A percentile compares a stretch with the other conserved stretches of the same genome.
Evolutionary conservation across 176 grass and related monocot species (phyloP).

Genomic region (Bonia amplexicaulis): DNA sequence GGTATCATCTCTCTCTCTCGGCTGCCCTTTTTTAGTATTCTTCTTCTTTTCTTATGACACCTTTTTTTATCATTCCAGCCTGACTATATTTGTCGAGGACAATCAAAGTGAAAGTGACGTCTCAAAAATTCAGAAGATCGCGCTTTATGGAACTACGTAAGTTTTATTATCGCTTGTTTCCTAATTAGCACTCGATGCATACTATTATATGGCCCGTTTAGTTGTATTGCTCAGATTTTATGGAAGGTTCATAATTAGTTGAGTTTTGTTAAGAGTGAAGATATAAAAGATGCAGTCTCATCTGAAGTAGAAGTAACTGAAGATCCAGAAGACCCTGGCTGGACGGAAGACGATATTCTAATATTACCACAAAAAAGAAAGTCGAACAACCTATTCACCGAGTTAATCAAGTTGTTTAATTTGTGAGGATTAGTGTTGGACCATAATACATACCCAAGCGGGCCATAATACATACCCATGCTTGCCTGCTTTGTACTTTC

Average conservation of each 20-base stretch:
- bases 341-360: background rate
- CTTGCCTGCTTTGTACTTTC: constrained; percentile 42
- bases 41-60: constrained; percentile 24
- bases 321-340: background rate
- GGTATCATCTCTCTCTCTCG: too few species aligned
- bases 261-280: background rate
- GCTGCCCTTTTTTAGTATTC: background rate
- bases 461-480: too few species aligned
- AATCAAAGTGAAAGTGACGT: constrained; percentile 81
- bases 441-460: background rate
- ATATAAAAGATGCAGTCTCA: background rate
- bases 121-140: constrained; percentile 89
- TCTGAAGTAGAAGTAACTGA: background rate
- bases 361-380: background rate
- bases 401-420: background rate
- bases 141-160: constrained; percentile 82
- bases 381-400: background rate
- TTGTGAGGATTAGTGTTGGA: background rate
- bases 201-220: background rate
- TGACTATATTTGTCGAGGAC: constrained; percentile 98
- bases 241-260: background rate
- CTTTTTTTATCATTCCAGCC: constrained; percentile 39
- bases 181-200: background rate
- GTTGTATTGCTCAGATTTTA: background rate
- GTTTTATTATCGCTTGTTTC: constrained; percentile 17